Evolutionary conservation across 2,329 filamentous ascomycete species (phyloP).

Genomic region (Trichoderma aggressivum): DNA sequence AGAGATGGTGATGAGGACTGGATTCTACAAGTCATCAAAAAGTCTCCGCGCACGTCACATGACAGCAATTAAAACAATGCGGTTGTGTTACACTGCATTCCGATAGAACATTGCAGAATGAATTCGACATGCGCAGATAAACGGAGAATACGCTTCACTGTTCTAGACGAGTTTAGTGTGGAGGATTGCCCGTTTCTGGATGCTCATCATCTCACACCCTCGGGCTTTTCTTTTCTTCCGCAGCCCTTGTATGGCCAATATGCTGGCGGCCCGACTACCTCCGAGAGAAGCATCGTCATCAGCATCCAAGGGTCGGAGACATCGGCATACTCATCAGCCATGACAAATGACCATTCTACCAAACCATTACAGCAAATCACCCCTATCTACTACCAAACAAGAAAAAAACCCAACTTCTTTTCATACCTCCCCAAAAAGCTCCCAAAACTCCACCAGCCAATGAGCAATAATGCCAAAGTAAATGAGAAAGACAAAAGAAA

Average conservation of each 20-base stretch:
- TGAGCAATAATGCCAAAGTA: constrained; percentile 12
- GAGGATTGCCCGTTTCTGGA: not conserved
- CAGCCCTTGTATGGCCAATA: not conserved
- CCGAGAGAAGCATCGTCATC: not conserved
- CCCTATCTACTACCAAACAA: not conserved
- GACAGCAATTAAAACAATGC: not conserved
- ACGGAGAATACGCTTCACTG: not conserved
- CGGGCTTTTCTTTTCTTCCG: not conserved
- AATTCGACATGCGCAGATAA: not conserved
- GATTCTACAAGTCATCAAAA: not conserved
- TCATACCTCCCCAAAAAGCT: not conserved
- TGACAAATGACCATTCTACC: not conserved
- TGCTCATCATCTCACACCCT: not conserved
- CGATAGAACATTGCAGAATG: not conserved
- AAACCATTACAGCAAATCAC: not conserved
- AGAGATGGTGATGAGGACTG: not conserved
- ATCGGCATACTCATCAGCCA: not conserved
- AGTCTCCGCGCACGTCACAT: not conserved
- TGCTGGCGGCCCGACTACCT: too few relatives aligned
- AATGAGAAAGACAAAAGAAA: not conserved
- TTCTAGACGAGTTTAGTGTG: not conserved
- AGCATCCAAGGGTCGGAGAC: not conserved
- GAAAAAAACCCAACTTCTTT: not conserved
- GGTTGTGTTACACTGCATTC: not conserved
- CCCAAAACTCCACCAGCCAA: constrained; percentile 10